Evolutionary conservation across 768 basidiomycete species (phyloP), one percentile per base, ranked within the genome.

Genomic region (Rhodotorula diobovata): DNA sequence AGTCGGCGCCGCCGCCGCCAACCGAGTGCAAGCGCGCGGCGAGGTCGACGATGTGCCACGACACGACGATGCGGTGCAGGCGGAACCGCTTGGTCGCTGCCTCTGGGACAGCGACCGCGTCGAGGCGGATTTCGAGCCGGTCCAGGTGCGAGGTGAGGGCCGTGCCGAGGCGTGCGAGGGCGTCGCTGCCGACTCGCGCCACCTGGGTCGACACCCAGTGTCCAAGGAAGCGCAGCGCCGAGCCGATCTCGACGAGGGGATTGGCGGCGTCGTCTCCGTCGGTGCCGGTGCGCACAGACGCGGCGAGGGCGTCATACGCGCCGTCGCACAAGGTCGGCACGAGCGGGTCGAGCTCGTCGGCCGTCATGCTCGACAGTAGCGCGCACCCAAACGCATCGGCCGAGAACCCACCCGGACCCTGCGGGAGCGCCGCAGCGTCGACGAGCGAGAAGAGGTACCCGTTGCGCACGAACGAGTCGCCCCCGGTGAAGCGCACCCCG

Each of bases 11-110:
- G 50, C 35, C 53, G 56, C 67, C 43, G 57, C 21, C 34, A 48
- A 59, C 21, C 53, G 48, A 76, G 59, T 80, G 79, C 34, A 84
- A 68, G 28, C 86, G 84, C 46, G 81, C 81, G 6, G 84, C 81
- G 30, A 88, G 65, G 76, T 89, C 89, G 43, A 90, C 81, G 7
- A 82, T 76, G 77, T 88, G 87, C 89, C 89, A 91, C 45, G 83
- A 81, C n/a, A 84, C 73, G 18, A 82, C 77, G 54, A 88, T 79
- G 25, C 73, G 54, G 81, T 32, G 84, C 80, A 7, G 34, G 75
- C 68, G 72, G 83, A 83, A 59, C 83, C 73, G 7, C 79, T 80
- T 67, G 6, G 74, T 79, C 2, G 81, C 78, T 1, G 81, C 77
- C 5, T 81, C 77, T 10, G 83, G 81, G 37, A 82, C 80, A 61